Evolutionary conservation across 2,329 filamentous ascomycete genomes (phyloP).

Genomic region (Sordariomycetes sp.): DNA sequence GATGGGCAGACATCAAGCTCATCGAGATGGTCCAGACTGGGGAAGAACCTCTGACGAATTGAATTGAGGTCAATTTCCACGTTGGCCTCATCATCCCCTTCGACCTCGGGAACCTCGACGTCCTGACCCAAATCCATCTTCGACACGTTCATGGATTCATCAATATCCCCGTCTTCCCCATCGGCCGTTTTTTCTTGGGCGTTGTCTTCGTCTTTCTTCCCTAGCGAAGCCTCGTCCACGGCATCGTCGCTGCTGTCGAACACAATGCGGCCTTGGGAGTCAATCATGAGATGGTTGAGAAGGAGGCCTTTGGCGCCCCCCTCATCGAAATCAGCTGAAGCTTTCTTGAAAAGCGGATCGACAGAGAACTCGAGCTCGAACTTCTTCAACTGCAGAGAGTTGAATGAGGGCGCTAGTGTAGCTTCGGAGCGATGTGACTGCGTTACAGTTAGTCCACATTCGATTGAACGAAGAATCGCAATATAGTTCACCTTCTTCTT

Average conservation of each 20-base stretch:
- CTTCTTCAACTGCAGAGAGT: slow-evolving; percentile 86
- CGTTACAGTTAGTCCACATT: neutral
- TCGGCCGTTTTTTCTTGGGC: slow-evolving; percentile 27
- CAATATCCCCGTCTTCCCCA: slow-evolving; percentile 8
- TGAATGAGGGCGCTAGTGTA: slow-evolving; percentile 85
- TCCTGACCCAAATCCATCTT: slow-evolving; percentile 8
- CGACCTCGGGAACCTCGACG: slow-evolving; percentile 8
- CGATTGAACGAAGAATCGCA: neutral
- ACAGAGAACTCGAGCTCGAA: slow-evolving; percentile 95
- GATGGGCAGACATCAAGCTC: slow-evolving; percentile 91
- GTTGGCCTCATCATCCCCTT: slow-evolving; percentile 37
- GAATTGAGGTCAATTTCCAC: slow-evolving; percentile 70
- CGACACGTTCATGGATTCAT: slow-evolving; percentile 4
- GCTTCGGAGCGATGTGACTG: slow-evolving; percentile 71
- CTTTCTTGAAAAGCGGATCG: slow-evolving; percentile 98
- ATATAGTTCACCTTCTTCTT: slow-evolving; percentile 63
- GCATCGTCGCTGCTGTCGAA: slow-evolving; percentile 96
- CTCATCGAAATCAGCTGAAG: slow-evolving; percentile 96
- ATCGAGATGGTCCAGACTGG: slow-evolving; percentile 67
- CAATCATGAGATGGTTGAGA: slow-evolving; percentile 94
- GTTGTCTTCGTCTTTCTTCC: slow-evolving; percentile 27
- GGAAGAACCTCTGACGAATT: slow-evolving; percentile 76
- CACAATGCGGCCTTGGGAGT: slow-evolving; percentile 83
- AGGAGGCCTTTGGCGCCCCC: slow-evolving; percentile 92
- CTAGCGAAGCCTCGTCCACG: slow-evolving; percentile 33